Evolutionary conservation across 2,329 filamentous ascomycete genomes (phyloP).

Genomic region (Lasiodiplodia citricola): DNA sequence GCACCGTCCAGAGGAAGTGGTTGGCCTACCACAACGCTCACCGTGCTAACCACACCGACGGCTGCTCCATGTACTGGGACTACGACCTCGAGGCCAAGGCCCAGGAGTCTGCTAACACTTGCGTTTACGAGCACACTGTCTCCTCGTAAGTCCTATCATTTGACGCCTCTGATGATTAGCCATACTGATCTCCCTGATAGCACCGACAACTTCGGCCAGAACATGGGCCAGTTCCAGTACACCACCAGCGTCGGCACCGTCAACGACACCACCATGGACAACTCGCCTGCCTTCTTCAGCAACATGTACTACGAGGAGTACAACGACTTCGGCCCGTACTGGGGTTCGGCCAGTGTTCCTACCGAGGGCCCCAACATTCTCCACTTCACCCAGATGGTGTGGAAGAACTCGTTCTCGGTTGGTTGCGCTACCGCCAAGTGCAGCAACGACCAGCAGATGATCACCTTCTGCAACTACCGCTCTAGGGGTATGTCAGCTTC

Average conservation of each 20-base stretch:
- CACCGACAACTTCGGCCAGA: slow-evolving; percentile 77
- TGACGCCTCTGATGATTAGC: background rate
- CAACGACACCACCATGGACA: slow-evolving; percentile 63
- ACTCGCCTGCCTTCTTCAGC: slow-evolving; percentile 56
- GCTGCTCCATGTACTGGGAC: slow-evolving; percentile 69
- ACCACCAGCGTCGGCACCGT: slow-evolving; percentile 67
- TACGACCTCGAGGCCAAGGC: slow-evolving; percentile 68
- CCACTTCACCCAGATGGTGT: slow-evolving; percentile 46
- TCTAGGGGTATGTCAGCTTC: slow-evolving; percentile 63
- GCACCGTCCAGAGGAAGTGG: slow-evolving; percentile 39
- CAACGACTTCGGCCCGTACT: slow-evolving; percentile 34
- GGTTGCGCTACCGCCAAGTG: slow-evolving; percentile 44
- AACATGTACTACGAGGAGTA: slow-evolving; percentile 34
- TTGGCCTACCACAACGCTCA: slow-evolving; percentile 84
- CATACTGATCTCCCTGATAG: slow-evolving; percentile 39
- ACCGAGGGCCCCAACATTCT: slow-evolving; percentile 35
- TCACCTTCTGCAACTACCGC: slow-evolving; percentile 89
- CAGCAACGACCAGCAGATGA: slow-evolving; percentile 28
- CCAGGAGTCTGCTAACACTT: slow-evolving; percentile 65
- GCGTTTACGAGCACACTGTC: slow-evolving; percentile 69
- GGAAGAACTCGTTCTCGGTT: slow-evolving; percentile 45
- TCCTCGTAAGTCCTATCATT: background rate
- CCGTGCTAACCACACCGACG: slow-evolving; percentile 77
- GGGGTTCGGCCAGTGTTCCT: background rate
- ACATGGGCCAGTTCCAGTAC: slow-evolving; percentile 79